Base-by-base conservation (phyloP, 2,329 filamentous ascomycete species). In the Aspergillus pseudoviridinutans region DNA sequence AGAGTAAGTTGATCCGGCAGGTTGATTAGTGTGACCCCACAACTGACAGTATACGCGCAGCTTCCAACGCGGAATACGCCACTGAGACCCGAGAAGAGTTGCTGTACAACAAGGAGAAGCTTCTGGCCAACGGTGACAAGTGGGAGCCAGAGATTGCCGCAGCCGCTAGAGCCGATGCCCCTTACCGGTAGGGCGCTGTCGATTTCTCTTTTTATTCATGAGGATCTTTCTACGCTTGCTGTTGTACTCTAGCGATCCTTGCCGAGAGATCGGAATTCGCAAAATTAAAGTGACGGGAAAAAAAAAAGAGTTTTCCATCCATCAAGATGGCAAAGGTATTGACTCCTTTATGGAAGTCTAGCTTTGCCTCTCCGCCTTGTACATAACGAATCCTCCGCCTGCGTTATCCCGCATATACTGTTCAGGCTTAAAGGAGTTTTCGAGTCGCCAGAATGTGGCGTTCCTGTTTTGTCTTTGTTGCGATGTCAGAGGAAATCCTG, bases 141-240 rank as follows among this genome's bases (percentile, higher is more conserved):
- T 99, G 94, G 94, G 94, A 99, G 81, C 92, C 94, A 7, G 94
- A 99, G 79, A 82, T 99, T 71, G 93, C 93, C 1, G 93, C 94
- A 58, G 87, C 86, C 66, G 94, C 94, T 73, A 88, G 92, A 71
- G 94, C 94, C 60, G 94, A 99, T 82, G 87, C 92, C 55, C 93
- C 93, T 53, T 97, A 92, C 81, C 85, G 90, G 83, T 93, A 87
- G 82, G 64, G 55, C 25, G 49, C 32, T 17, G 14, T 17, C 14
- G 54, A 55, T 53, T 29, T 17, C 24, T 35, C 42, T 51, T 50
- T 50, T 50, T 22, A 50, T 29, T 46, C 25, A 10, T 38, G 41
- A 56, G 41, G 50, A 46, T 56, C 49, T 46, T 54, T 38, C 27
- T 17, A 17, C 12, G 32, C 46, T 24, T 29, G 42, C 29, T 25